Evolutionary conservation across 768 basidiomycete species (phyloP), one percentile per base, ranked within the genome.

Genomic region (Austroboletus eburneus): DNA sequence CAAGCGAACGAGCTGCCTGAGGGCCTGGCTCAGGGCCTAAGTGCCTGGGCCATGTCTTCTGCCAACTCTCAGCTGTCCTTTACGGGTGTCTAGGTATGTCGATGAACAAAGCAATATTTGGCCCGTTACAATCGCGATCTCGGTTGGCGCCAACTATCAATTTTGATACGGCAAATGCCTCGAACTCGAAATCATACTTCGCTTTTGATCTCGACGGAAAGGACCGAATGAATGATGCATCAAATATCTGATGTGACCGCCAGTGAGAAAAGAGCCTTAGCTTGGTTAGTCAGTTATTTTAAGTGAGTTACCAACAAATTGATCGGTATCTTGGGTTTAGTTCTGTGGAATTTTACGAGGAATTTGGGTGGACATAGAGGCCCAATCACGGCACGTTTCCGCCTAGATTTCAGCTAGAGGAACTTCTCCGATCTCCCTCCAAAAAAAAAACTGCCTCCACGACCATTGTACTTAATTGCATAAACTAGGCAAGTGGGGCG

Each of bases 201-300:
- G 30, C n/a, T 5, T 27, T 13, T 40, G 9, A 38, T 24, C 7
- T 33, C 27, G 27, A 9, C n/a, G n/a, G 13, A 16, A 34, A 20
- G 13, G 25, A 12, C 9, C 14, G 37, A 21, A 40, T 44, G 16
- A 29, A 30, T 21, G 27, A 36, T 36, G 22, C n/a, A 49, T 43
- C 32, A 49, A 39, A 25, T 32, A 36, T 30, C 43, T 35, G 37
- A 20, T 32, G n/a, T n/a, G n/a, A n/a, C n/a, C 16, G 17, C 33
- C 18, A 35, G 32, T 45, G 42, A 45, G 43, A 49, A 35, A n/a
- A 23, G 24, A 37, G 16, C 14, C n/a, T 10, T 32, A 14, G 30
- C 4, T 48, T 45, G 45, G 45, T 45, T 44, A 18, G 52, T 48
- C 37, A 46, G 16, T 42, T 18, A 27, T 51, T 46, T 49, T 49